Evolutionary conservation across 23 red algal species (phyloP), one percentile per base, ranked within the genome.

Genomic region (Chondrus crispus): DNA sequence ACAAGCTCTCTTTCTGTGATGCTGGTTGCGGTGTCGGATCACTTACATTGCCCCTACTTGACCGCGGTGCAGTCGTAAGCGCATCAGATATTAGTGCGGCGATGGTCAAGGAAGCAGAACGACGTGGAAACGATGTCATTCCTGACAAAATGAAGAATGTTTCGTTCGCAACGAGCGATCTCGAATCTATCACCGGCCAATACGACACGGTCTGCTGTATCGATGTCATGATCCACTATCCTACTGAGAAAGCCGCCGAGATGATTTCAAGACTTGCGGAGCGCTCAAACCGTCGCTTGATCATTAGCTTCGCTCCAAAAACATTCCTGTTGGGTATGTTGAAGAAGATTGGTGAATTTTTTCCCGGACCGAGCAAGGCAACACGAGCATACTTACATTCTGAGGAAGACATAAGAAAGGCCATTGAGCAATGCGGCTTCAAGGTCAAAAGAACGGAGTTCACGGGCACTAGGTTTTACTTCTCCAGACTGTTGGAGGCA

Each of bases 201-300:
- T 95, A 93, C 64, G 91, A 98, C 52, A 96, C 94, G 3, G 93
- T 98, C 2, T 94, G 85, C 45, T 98, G 97, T 85, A 90, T 98
- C 33, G 97, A 98, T 82, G 97, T 98, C 38, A 88, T 98, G 90
- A 98, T 98, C 68, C 97, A 98, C 64, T 98, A 98, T 48, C 95
- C 97, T 19, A 80, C 82, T 8, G 97, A 77, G 33, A 60, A 96
- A 46, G 84, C 88, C 14, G 75, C 58, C 18, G 55, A 90, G 37
- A 98, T 98, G 95, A 90, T 98, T 46, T 33, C 51, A 57, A 81
- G 92, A 24, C 81, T 98, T 45, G 84, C 82, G 32, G 52, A 55
- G 16, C 28, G 74, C 26, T 77, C 91, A 10, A 68, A 85, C 33
- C 78, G 80, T 35, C 85, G 92, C 13, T 28, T 98, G 22, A 90